Evolutionary conservation across 2,329 filamentous ascomycete species (phyloP), one percentile per base, ranked within the genome.

Genomic region (Sarocladium kiliense): DNA sequence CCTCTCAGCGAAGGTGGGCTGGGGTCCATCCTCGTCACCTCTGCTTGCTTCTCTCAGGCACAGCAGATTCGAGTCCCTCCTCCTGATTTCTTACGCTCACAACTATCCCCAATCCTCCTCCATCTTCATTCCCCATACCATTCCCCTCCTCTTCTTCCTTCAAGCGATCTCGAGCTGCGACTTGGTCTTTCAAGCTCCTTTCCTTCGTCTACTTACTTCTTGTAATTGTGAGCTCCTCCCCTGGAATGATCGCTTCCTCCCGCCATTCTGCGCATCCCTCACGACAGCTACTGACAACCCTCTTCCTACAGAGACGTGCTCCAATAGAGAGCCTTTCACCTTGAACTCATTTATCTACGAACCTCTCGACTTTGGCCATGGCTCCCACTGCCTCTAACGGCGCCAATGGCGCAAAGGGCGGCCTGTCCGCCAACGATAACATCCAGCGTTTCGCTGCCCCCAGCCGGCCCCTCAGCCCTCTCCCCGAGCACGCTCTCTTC

Each of bases 371-470:
- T 9, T 53, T 34, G 21, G 32, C 34, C 50, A 87, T 87, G 80
- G 75, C 82, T 73, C 61, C 61, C 61, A 72, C 77, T 61, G 68
- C 76, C 64, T 66, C 76, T 61, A 75, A 73, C 65, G 73, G 74
- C 68, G 72, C 74, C 66, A 78, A 76, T 68, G 47, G 47, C 77
- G 78, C 72, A 66, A 70, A 77, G 64, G 76, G 76, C 67, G 73
- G 72, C 61, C 70, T 81, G 61, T 91, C 88, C 71, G 92, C 90
- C 75, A 97, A 99, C 81, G 94, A 99, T 81, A 97, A 97, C 80
- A 97, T 99, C 78, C 88, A 89, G 75, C 91, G 94, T 66, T 99
- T 99, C 76, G 84, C 87, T 66, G 91, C 93, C 68, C 91, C 94
- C 65, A 96, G 91, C 79, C 86, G 94, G 69, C 90, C 91, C 61